Percentiles rank a stretch among this genome's conserved stretches.
These are phyloP conservation scores for Plasmopara halstedii DNA, from an alignment of 352 stramenopile genomes.

Conservation along the genomic window DNA sequence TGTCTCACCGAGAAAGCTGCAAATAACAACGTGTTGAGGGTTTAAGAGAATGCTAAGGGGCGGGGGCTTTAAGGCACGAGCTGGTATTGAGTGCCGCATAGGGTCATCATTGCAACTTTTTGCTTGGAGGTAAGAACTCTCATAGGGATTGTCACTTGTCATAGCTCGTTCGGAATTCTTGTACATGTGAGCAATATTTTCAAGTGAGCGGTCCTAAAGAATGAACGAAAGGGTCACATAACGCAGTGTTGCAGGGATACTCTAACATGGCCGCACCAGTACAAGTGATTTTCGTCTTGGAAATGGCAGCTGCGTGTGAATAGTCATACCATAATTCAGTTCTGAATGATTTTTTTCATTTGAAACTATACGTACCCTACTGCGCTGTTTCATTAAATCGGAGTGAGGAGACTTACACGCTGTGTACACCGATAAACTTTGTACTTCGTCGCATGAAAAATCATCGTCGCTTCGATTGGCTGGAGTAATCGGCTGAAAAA, in stretches of 20 bases:
- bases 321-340: neutral
- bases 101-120: slow-evolving; percentile 14
- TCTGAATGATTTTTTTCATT: neutral
- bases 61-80: slow-evolving; percentile 35
- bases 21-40: slow-evolving; percentile 68
- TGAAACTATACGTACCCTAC: slow-evolving; percentile 15
- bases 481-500: slow-evolving; percentile 39
- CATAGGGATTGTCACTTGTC: slow-evolving; percentile 35
- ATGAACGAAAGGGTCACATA: neutral
- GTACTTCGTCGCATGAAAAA: slow-evolving; percentile 27
- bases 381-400: slow-evolving; percentile 18
- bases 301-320: slow-evolving; percentile 21
- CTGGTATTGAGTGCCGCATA: slow-evolving; percentile 9
- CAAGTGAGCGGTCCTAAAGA: slow-evolving; percentile 51
- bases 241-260: neutral
- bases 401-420: slow-evolving; percentile 39
- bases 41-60: slow-evolving; percentile 54
- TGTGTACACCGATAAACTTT: slow-evolving; percentile 44
- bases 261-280: slow-evolving; percentile 22
- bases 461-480: slow-evolving; percentile 17
- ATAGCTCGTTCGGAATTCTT: slow-evolving; percentile 27
- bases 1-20: slow-evolving; percentile 77
- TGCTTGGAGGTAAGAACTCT: slow-evolving; percentile 22
- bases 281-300: slow-evolving; percentile 38
- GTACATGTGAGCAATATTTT: slow-evolving; percentile 42